Conservation (phyloP, 2,329 filamentous ascomycete species). For the Cordyceps militaris region DNA sequence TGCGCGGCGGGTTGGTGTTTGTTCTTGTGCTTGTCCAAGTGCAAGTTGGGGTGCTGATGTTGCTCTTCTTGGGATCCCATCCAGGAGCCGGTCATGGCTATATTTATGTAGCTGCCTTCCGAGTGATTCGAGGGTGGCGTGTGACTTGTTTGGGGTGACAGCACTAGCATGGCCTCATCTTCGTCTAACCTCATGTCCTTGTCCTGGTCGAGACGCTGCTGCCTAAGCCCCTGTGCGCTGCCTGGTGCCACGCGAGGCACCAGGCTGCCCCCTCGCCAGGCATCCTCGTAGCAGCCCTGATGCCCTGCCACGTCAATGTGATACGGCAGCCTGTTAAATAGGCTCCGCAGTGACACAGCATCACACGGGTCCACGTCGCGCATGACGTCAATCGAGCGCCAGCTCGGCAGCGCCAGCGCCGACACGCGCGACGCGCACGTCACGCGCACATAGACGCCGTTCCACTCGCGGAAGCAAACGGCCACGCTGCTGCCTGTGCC, state of each 20-base stretch:
- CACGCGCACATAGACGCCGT: background rate
- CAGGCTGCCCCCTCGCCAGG: background rate
- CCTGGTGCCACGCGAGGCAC: conserved; percentile 1
- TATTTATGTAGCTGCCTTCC: background rate
- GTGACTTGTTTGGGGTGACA: background rate
- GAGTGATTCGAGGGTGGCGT: background rate
- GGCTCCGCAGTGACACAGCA: background rate
- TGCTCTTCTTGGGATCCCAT: background rate
- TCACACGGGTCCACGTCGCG: background rate
- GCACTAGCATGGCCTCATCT: background rate
- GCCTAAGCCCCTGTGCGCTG: background rate
- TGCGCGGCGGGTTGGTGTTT: background rate
- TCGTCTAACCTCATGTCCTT: background rate
- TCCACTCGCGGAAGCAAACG: conserved; percentile 7
- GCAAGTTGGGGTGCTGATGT: background rate
- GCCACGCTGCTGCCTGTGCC: background rate
- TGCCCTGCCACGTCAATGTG: background rate
- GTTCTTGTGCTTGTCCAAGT: background rate
- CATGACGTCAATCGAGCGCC: conserved; percentile 4
- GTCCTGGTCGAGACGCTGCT: background rate
- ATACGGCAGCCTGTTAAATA: background rate
- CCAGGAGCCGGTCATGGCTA: background rate
- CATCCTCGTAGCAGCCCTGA: background rate
- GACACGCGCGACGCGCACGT: background rate
- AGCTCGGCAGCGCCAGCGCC: background rate